A percentile compares a stretch with the other conserved stretches of the same genome.
Conservation (phyloP, 345 rosid species). For the Murraya koenigii region DNA sequence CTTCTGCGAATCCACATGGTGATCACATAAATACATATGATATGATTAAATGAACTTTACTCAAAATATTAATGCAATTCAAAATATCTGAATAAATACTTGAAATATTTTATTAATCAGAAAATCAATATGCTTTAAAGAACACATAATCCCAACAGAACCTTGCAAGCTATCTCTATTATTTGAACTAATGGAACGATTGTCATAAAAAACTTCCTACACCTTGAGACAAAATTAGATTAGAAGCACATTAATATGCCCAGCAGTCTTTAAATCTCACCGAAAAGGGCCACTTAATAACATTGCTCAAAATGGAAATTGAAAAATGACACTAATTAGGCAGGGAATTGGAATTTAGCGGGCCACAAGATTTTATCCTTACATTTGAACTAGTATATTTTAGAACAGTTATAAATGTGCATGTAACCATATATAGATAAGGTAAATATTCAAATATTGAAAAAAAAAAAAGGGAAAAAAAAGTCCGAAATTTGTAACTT, state of each 20-base stretch:
- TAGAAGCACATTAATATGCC: constrained; percentile 13
- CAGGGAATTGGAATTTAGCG: not conserved
- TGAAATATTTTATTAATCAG: no score
- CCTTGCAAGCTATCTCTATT: constrained; percentile 38
- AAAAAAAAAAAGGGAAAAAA: no score
- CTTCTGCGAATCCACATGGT: no score
- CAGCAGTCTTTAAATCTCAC: constrained; percentile 3
- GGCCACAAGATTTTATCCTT: not conserved
- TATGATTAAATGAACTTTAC: no score
- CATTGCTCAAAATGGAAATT: not conserved
- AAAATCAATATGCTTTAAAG: no score
- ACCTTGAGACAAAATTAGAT: constrained; percentile 15
- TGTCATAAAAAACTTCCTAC: constrained; percentile 37
- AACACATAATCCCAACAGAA: no score
- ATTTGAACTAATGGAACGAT: constrained; percentile 24
- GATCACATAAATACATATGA: no score
- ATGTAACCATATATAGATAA: not conserved
- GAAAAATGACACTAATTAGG: not conserved
- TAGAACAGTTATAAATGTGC: not conserved
- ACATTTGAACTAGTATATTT: not conserved
- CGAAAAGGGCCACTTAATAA: not conserved
- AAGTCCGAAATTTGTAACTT: constrained; percentile 87
- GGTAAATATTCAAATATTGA: not conserved
- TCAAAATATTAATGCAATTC: no score
- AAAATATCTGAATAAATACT: no score